Evolutionary conservation across 169 alveolate species (phyloP).

Genomic region (Plasmodium cynomolgi): DNA sequence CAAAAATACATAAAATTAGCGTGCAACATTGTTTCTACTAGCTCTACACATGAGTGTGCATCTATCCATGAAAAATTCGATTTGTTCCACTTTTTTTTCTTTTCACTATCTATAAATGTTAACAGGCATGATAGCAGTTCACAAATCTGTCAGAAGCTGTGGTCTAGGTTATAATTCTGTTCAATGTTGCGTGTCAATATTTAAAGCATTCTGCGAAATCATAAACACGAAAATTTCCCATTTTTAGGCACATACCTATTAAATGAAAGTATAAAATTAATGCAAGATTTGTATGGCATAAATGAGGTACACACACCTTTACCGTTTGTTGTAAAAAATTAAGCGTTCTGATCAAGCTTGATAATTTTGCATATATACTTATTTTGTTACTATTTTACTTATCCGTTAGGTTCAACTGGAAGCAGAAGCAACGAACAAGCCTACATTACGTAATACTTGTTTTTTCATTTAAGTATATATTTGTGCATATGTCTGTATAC

Average conservation of each 20-base stretch:
- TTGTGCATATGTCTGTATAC: slow-evolving; percentile 12
- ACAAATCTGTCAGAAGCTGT: slow-evolving; percentile 50
- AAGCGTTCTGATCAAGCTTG: neutral
- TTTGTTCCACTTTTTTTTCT: slow-evolving; percentile 7
- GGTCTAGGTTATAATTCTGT: slow-evolving; percentile 57
- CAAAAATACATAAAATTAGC: neutral
- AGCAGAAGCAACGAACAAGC: slow-evolving; percentile 71
- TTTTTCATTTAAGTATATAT: neutral
- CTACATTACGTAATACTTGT: slow-evolving; percentile 66
- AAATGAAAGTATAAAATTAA: slow-evolving; percentile 67
- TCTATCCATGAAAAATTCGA: slow-evolving; percentile 6
- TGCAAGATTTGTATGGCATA: slow-evolving; percentile 68
- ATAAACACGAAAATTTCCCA: neutral
- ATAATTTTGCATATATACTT: slow-evolving; percentile 9
- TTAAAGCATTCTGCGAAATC: neutral
- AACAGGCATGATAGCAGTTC: slow-evolving; percentile 75
- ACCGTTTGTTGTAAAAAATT: slow-evolving; percentile 8
- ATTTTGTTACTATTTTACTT: slow-evolving; percentile 14
- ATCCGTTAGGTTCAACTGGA: slow-evolving; percentile 69
- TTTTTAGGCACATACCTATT: slow-evolving; percentile 66
- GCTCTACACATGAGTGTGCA: neutral
- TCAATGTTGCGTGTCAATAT: slow-evolving; percentile 6
- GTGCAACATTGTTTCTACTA: neutral
- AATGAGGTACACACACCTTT: slow-evolving; percentile 42
- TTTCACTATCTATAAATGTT: slow-evolving; percentile 11